phyloP scores from a whole-genome alignment of 2,329 filamentous ascomycete species.

The Pseudogymnoascus sp. region DNA sequence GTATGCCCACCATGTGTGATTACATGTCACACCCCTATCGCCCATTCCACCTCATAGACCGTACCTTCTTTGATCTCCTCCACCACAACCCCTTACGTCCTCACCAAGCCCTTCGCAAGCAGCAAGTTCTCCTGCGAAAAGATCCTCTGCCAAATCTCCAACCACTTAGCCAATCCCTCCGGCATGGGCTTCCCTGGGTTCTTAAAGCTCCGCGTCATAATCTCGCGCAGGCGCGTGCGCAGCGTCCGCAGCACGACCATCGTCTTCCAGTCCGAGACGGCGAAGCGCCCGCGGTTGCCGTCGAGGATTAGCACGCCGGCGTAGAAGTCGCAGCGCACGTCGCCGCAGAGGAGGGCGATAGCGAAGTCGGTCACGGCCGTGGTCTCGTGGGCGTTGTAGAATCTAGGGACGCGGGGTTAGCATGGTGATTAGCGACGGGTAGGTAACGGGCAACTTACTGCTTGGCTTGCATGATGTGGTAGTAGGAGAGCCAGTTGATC shows the following conservation, averaged over 20 bases:
- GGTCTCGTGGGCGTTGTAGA: slow-evolving; percentile 86
- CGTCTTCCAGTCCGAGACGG: slow-evolving; percentile 79
- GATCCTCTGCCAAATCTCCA: slow-evolving; percentile 65
- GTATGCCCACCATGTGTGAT: neutral
- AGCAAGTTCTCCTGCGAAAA: slow-evolving; percentile 37
- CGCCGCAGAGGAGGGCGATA: slow-evolving; percentile 76
- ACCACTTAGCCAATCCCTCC: slow-evolving; percentile 62
- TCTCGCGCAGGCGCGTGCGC: slow-evolving; percentile 62
- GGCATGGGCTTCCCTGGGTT: slow-evolving; percentile 54
- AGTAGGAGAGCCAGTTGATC: slow-evolving; percentile 82
- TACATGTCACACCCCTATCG: neutral
- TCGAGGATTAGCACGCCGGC: slow-evolving; percentile 81
- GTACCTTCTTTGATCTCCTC: neutral
- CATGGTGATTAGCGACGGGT: neutral
- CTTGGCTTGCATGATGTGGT: slow-evolving; percentile 93
- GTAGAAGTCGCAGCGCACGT: slow-evolving; percentile 81
- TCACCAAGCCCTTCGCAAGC: neutral
- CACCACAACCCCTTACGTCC: neutral
- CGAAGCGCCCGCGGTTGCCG: slow-evolving; percentile 76
- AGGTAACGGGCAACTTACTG: slow-evolving; percentile 44
- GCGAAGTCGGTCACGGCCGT: slow-evolving; percentile 73
- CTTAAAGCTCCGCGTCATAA: slow-evolving; percentile 64
- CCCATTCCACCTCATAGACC: neutral
- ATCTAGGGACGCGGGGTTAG: slow-evolving; percentile 37
- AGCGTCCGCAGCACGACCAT: slow-evolving; percentile 83